Percentiles rank a stretch among this genome's conserved stretches.
phyloP scores from a whole-genome alignment of 73 alveolate species.

The Paramecium octaurelia region DNA sequence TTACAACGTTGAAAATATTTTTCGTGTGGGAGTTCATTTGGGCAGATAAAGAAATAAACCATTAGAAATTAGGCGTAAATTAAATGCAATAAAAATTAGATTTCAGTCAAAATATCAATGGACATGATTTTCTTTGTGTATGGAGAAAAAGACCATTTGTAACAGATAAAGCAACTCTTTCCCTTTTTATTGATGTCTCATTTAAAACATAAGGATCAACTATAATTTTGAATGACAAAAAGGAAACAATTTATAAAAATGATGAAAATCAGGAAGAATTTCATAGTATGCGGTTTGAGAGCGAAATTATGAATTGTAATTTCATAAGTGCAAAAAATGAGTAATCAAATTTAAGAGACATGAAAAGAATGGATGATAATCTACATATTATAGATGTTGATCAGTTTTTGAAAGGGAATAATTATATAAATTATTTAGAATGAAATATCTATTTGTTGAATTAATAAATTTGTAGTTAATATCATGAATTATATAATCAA shows the following conservation, averaged over 20 bases:
- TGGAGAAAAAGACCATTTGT: background rate
- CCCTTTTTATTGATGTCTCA: background rate
- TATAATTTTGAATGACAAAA: background rate
- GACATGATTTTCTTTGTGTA: background rate
- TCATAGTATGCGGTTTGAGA: background rate
- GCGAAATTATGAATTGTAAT: conserved; percentile 6
- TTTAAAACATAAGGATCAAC: background rate
- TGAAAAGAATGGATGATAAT: conserved; percentile 29
- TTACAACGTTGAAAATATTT: background rate
- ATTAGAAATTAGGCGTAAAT: conserved; percentile 1
- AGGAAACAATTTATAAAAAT: background rate
- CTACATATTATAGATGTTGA: conserved; percentile 29
- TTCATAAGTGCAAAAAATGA: conserved; percentile 32
- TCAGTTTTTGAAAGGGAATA: background rate
- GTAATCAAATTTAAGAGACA: background rate
- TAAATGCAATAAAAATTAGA: background rate
- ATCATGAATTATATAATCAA: background rate
- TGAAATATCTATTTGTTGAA: background rate
- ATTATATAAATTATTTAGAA: background rate
- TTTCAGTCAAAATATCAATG: background rate
- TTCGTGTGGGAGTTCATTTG: background rate
- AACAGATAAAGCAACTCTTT: background rate
- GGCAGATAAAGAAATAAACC: conserved; percentile 32
- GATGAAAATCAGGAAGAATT: background rate
- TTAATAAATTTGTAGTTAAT: background rate